Base-by-base conservation (phyloP, 441 rosid genomes). In the Viola pubescens region DNA sequence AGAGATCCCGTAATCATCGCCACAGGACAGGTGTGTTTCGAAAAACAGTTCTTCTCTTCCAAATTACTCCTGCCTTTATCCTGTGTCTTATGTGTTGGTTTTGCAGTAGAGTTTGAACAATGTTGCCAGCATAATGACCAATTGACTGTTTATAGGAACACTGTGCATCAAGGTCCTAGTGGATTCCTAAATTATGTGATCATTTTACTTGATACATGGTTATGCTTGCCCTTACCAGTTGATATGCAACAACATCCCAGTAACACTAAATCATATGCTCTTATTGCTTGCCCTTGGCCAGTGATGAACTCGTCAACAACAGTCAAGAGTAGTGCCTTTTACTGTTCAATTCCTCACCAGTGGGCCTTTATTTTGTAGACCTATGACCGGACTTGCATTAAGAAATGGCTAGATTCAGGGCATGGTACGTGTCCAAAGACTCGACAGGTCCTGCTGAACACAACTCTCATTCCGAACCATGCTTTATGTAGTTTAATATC, bases 1-100 rank as follows among this genome's bases (percentile, higher is more conserved):
- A 82, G 87, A 65, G 91, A 86, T 72, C 94, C 94, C 56, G 96
- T 82, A 50, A 84, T 84, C 41, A 89, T 88, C 4, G 74, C 91
- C 61, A 83, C 91, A 51, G 95, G 95, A 57, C 95, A 87, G 86
- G 91, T 87, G 64, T 19, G 34, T 55, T 37, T 52, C 13, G 39
- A 11, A 26, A 52, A 26, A 26, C 34, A 26, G 34, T 26, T 26
- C 34, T 26, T 2, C 2, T 26, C 34, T 26, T 26, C 34, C 34
- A 26, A 26, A 26, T 26, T 26, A 26, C 34, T 26, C 2, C 34
- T 26, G 34, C 34, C 34, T 26, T 26, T 46, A 7, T 43, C 46
- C 46, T 6, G 46, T 6, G 7, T 43, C 46, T 43, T 1, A 6
- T 43, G 10, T 43, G 46, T 6, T 43, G 7, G 7, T 43, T 43